Conservation (phyloP, 2,329 filamentous ascomycete genomes). For the Hortaea werneckii region DNA sequence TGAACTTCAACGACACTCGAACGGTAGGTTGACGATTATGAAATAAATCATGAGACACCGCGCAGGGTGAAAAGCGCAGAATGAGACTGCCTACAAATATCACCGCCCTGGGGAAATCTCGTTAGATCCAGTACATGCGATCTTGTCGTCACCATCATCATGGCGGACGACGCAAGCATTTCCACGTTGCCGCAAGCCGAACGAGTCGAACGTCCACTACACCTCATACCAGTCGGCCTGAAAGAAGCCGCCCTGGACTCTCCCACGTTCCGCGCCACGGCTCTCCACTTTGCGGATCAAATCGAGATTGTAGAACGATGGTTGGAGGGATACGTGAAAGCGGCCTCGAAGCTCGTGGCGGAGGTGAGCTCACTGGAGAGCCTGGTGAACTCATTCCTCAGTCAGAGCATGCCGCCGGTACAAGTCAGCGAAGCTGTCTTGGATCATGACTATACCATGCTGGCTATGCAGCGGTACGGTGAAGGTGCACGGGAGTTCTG, state of each 20-base stretch:
- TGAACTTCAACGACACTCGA: too few relatives aligned
- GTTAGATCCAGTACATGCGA: too few relatives aligned
- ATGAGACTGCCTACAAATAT: too few relatives aligned
- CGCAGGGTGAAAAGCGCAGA: too few relatives aligned
- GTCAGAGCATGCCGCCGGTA: conserved; percentile 62
- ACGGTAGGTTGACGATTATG: too few relatives aligned
- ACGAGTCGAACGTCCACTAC: conserved; percentile 11
- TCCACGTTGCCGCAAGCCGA: conserved; percentile 2
- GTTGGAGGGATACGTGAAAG: conserved; percentile 64
- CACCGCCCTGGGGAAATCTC: too few relatives aligned
- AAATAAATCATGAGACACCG: too few relatives aligned
- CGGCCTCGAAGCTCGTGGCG: conserved; percentile 50
- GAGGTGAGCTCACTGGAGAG: conserved; percentile 69
- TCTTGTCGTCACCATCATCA: background rate
- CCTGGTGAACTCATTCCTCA: conserved; percentile 65
- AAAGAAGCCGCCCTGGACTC: conserved; percentile 96
- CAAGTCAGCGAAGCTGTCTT: conserved; percentile 72
- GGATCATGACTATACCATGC: conserved; percentile 88
- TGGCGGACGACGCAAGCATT: conserved; percentile 3
- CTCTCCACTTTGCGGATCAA: conserved; percentile 81
- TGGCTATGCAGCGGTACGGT: conserved; percentile 74
- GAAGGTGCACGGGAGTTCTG: conserved; percentile 85
- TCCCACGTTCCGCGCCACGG: conserved; percentile 82
- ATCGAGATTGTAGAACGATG: conserved; percentile 84
- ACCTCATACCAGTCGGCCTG: conserved; percentile 62